Conservation (phyloP, 202 grass and related monocot species). For the Elaeis oleifera region DNA sequence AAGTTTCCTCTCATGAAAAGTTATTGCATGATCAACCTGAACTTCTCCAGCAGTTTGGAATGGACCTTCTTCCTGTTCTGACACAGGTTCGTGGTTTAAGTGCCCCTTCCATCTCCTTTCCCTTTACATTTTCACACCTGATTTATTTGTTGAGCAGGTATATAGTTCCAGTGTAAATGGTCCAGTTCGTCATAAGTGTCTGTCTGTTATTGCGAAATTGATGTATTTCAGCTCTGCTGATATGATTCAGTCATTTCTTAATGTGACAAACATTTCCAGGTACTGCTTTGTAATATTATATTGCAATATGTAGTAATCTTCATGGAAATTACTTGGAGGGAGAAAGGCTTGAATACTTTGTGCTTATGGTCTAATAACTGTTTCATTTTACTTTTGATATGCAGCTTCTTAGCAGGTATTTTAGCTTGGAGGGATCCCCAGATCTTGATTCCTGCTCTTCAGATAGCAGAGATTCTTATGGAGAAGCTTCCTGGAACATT, state of each 20-base stretch:
- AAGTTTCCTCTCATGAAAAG: conserved; percentile 51
- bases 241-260: conserved; percentile 63
- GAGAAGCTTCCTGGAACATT: conserved; percentile 83
- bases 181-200: conserved; percentile 64
- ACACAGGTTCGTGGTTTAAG: conserved; percentile 41
- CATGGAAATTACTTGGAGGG: no score
- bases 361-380: no score
- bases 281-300: conserved; percentile 5
- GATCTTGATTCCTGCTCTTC: conserved; percentile 75
- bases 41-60: conserved; percentile 81
- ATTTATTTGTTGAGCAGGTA: conserved; percentile 43
- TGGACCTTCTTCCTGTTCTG: conserved; percentile 73
- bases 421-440: conserved; percentile 87
- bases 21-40: conserved; percentile 75
- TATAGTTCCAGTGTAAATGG: conserved; percentile 76
- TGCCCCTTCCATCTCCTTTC: no score
- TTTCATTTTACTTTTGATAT: background rate
- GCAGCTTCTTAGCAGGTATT: conserved; percentile 87
- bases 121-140: background rate
- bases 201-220: conserved; percentile 73
- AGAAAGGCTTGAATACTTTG: no score
- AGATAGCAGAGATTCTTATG: conserved; percentile 85
- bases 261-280: conserved; percentile 86
- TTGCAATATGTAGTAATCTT: no score
- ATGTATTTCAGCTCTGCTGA: conserved; percentile 85